Evolutionary conservation across 805 yeast species (phyloP).

Genomic region (Monosporozyma unispora): DNA sequence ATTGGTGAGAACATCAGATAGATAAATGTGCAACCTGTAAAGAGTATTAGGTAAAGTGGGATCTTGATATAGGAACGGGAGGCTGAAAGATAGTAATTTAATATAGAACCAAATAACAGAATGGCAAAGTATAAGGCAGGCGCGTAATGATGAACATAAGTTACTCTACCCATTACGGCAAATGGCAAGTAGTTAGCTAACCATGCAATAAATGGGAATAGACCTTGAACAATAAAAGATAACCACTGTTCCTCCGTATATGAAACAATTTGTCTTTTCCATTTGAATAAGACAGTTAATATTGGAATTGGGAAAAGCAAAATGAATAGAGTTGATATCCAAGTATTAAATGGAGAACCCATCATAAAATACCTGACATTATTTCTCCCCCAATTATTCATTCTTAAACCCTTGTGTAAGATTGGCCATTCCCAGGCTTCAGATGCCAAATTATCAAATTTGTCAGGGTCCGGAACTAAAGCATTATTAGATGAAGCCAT

Average conservation of each 20-base stretch:
- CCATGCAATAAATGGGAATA: conserved; percentile 88
- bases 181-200: conserved; percentile 81
- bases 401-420: conserved; percentile 63
- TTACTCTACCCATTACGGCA: conserved; percentile 89
- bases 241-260: conserved; percentile 36
- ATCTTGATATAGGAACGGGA: conserved; percentile 19
- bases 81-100: conserved; percentile 22
- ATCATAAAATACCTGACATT: conserved; percentile 55
- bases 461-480: conserved; percentile 67
- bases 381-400: conserved; percentile 60
- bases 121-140: conserved; percentile 95
- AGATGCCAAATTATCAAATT: conserved; percentile 62
- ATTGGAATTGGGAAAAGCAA: conserved; percentile 39
- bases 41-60: conserved; percentile 37
- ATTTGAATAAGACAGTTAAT: conserved; percentile 34
- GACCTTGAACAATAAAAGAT: conserved; percentile 51
- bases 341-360: conserved; percentile 72
- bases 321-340: conserved; percentile 59
- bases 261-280: conserved; percentile 62
- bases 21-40: conserved; percentile 40
- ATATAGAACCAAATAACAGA: conserved; percentile 41
- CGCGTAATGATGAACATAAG: conserved; percentile 91
- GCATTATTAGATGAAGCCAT: conserved; percentile 88
- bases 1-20: conserved; percentile 59
- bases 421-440: conserved; percentile 86